Conservation (phyloP, 176 grass and related monocot genomes). For the Tuctoria greenei region DNA sequence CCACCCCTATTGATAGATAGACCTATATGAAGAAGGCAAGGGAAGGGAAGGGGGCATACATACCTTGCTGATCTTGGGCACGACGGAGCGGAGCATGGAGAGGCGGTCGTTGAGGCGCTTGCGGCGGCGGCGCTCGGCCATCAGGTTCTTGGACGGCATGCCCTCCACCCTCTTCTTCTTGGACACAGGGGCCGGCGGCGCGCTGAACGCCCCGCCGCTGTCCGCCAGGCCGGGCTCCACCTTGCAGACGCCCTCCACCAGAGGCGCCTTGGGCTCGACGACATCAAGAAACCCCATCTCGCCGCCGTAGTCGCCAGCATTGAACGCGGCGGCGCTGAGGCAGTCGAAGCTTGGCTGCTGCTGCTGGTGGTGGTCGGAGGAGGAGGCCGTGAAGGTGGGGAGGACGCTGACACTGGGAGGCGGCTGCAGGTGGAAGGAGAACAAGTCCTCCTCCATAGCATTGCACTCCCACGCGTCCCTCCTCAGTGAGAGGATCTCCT, state of each 20-base stretch:
- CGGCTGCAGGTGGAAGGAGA: slow-evolving; percentile 63
- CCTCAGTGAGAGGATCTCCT: slow-evolving; percentile 77
- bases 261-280: slow-evolving; percentile 35
- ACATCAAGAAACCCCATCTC: slow-evolving; percentile 55
- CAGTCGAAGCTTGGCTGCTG: slow-evolving; percentile 60
- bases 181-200: slow-evolving; percentile 33
- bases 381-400: slow-evolving; percentile 71
- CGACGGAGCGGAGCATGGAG: slow-evolving; percentile 96
- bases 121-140: slow-evolving; percentile 93
- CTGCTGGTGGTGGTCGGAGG: slow-evolving; percentile 30
- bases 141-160: slow-evolving; percentile 96
- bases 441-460: slow-evolving; percentile 92
- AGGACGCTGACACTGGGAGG: slow-evolving; percentile 40
- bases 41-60: too few species aligned
- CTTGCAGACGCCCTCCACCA: slow-evolving; percentile 56
- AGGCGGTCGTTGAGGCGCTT: slow-evolving; percentile 98
- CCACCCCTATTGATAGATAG: too few species aligned
- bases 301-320: slow-evolving; percentile 32
- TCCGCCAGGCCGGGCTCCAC: slow-evolving; percentile 64
- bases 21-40: too few species aligned
- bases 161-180: slow-evolving; percentile 94
- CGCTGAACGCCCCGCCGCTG: background rate
- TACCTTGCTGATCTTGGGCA: slow-evolving; percentile 99
- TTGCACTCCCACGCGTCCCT: slow-evolving; percentile 77
- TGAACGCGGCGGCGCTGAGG: slow-evolving; percentile 56